phyloP scores from a whole-genome alignment of 2,329 filamentous ascomycete species.

The Talaromyces sp. region DNA sequence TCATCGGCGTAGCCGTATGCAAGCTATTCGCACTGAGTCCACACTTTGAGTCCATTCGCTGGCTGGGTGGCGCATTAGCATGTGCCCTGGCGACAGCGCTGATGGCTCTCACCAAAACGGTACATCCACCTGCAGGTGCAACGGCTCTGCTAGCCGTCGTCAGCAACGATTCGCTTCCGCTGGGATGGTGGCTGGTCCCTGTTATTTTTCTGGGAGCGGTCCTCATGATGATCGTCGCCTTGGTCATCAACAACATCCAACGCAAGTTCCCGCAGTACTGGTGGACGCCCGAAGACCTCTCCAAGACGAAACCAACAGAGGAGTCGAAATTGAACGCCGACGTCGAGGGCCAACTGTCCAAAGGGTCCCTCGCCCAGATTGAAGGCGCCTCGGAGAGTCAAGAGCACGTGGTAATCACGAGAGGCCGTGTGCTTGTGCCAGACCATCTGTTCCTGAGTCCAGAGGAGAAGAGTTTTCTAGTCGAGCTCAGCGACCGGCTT shows the following conservation, averaged over 20 bases:
- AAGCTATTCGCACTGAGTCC: conserved; percentile 58
- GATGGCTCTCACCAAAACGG: conserved; percentile 66
- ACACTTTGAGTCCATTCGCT: conserved; percentile 49
- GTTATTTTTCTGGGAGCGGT: conserved; percentile 55
- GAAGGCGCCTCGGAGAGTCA: conserved; percentile 13
- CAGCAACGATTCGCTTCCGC: conserved; percentile 44
- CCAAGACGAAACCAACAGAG: neutral
- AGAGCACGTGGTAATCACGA: conserved; percentile 24
- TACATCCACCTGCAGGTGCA: conserved; percentile 69
- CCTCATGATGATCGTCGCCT: conserved; percentile 57
- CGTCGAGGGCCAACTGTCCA: neutral
- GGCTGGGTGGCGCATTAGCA: conserved; percentile 59
- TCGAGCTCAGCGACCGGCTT: conserved; percentile 28
- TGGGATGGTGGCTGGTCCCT: conserved; percentile 66
- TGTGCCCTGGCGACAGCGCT: conserved; percentile 57
- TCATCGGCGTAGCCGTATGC: conserved; percentile 56
- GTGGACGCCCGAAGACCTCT: conserved; percentile 43
- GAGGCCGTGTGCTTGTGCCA: conserved; percentile 25
- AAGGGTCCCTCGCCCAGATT: neutral
- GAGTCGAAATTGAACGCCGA: neutral
- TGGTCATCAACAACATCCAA: conserved; percentile 65
- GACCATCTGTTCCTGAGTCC: conserved; percentile 27
- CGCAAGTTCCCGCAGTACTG: conserved; percentile 63
- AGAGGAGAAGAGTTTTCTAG: conserved; percentile 26
- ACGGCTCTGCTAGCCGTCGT: conserved; percentile 65